These are phyloP conservation scores for Mortierella sp. DNA, from an alignment of 371 early-diverging fungal species.

Conservation along the genomic window DNA sequence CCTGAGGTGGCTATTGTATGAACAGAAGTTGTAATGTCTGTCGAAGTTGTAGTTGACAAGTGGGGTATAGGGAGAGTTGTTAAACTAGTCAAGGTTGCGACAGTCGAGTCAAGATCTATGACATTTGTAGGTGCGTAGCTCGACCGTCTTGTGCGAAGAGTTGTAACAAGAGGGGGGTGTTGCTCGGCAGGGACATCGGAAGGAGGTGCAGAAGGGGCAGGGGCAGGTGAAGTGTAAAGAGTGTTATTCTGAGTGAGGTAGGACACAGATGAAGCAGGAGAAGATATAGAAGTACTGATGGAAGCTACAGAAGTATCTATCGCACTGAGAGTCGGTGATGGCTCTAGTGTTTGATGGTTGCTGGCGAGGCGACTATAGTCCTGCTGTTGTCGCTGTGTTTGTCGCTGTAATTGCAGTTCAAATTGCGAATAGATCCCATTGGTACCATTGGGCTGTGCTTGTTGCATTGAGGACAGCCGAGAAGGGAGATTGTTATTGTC, in stretches of 20 bases:
- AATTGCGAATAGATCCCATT: neutral
- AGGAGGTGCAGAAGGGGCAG: neutral
- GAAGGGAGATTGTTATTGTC: neutral
- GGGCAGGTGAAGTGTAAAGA: slow-evolving; percentile 3
- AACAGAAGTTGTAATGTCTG: neutral
- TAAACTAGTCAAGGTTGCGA: neutral
- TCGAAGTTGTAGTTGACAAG: neutral
- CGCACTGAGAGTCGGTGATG: slow-evolving; percentile 8
- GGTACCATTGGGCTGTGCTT: slow-evolving; percentile 7
- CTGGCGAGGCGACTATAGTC: neutral
- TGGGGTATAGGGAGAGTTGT: neutral
- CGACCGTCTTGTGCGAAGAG: neutral
- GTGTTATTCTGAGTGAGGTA: neutral
- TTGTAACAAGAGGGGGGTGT: too few species aligned
- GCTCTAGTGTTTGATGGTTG: neutral
- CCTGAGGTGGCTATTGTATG: neutral
- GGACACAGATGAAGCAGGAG: slow-evolving; percentile 4
- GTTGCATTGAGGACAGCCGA: slow-evolving; percentile 7
- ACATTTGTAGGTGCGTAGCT: neutral
- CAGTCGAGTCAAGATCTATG: neutral
- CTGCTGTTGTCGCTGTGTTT: neutral
- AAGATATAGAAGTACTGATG: neutral
- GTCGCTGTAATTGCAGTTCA: neutral
- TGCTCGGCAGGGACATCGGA: slow-evolving; percentile 8
- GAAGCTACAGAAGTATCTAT: neutral